Evolutionary conservation across 2,329 filamentous ascomycete genomes (phyloP).

Genomic region (Microsporum audouinii): DNA sequence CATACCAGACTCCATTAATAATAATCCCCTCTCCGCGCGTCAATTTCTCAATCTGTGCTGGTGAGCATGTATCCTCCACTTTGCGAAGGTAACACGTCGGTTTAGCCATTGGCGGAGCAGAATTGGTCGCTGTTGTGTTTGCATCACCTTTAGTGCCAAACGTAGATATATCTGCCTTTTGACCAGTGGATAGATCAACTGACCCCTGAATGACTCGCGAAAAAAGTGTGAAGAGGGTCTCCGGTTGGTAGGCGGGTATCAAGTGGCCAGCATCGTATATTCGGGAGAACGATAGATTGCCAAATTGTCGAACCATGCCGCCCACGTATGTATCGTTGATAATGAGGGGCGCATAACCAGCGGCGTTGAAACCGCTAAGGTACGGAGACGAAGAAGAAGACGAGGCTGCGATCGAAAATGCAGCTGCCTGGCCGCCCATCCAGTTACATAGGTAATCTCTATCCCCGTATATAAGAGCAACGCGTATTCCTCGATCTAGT

Average conservation of each 20-base stretch:
- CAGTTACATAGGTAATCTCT: conserved; percentile 46
- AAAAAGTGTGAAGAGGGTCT: conserved; percentile 30
- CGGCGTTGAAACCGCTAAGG: conserved; percentile 39
- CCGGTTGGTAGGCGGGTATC: conserved; percentile 27
- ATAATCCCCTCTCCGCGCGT: conserved; percentile 43
- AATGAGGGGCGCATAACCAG: conserved; percentile 38
- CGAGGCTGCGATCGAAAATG: conserved; percentile 46
- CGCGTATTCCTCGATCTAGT: conserved; percentile 40
- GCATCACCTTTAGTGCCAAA: conserved; percentile 42
- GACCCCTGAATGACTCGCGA: conserved; percentile 23
- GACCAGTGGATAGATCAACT: conserved; percentile 27
- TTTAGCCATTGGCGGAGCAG: conserved; percentile 38
- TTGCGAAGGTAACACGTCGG: conserved; percentile 48
- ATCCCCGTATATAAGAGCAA: conserved; percentile 43
- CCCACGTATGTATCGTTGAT: conserved; percentile 35
- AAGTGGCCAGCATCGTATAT: conserved; percentile 40
- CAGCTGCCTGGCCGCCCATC: conserved; percentile 47
- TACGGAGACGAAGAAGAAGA: conserved; percentile 33
- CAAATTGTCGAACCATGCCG: conserved; percentile 37
- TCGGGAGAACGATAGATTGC: conserved; percentile 40
- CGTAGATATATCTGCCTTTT: conserved; percentile 11
- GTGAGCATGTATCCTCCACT: conserved; percentile 2
- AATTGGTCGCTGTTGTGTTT: conserved; percentile 48
- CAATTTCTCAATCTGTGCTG: conserved; percentile 29
- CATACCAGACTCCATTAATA: conserved; percentile 49